phyloP scores from a whole-genome alignment of 73 alveolate genomes.

The Paramecium bursaria region DNA sequence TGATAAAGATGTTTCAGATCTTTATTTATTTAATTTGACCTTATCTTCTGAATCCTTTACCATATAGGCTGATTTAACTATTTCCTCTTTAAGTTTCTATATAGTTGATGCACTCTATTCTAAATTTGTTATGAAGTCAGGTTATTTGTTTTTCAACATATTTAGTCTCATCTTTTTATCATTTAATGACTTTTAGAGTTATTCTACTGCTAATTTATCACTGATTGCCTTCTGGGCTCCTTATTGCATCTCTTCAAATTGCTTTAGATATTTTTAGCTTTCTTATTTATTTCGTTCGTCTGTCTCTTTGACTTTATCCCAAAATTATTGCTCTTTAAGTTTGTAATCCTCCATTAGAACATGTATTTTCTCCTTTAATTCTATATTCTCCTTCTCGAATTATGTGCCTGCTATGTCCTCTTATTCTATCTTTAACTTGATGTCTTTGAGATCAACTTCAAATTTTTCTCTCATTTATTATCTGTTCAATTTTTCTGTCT shows the following conservation, averaged over 20 bases:
- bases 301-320: slow-evolving; percentile 44
- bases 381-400: slow-evolving; percentile 10
- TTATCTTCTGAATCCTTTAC: slow-evolving; percentile 41
- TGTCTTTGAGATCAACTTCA: slow-evolving; percentile 16
- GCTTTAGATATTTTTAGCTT: slow-evolving; percentile 16
- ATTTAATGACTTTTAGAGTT: slow-evolving; percentile 25
- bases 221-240: slow-evolving; percentile 43
- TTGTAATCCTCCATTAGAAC: slow-evolving; percentile 9
- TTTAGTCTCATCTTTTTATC: slow-evolving; percentile 37
- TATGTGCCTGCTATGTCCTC: neutral
- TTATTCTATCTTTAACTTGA: slow-evolving; percentile 8
- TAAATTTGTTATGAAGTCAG: slow-evolving; percentile 19
- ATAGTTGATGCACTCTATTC: slow-evolving; percentile 24
- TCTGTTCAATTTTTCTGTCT: slow-evolving; percentile 35
- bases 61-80: slow-evolving; percentile 20
- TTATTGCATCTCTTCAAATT: slow-evolving; percentile 25
- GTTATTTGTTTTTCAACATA: slow-evolving; percentile 12
- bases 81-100: neutral
- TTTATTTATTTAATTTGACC: neutral
- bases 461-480: slow-evolving; percentile 48
- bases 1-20: slow-evolving; percentile 36
- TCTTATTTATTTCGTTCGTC: slow-evolving; percentile 34
- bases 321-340: slow-evolving; percentile 14
- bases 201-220: slow-evolving; percentile 24
- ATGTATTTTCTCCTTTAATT: slow-evolving; percentile 5